Evolutionary conservation across 2,329 filamentous ascomycete species (phyloP).

Genomic region (Pseudocercospora fuligena): DNA sequence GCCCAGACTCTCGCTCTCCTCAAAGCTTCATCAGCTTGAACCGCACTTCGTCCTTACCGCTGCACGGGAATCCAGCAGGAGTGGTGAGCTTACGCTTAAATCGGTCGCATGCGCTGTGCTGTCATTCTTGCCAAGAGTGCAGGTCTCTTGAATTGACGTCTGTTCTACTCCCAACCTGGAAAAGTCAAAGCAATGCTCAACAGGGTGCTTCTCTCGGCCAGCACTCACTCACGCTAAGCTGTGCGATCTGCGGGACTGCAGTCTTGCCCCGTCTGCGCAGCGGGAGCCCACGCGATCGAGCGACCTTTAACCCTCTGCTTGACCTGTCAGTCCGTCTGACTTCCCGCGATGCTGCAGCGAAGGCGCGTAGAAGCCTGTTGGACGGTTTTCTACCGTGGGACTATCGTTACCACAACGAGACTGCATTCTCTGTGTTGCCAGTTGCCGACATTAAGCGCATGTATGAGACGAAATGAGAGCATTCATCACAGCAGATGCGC

Average conservation of each 20-base stretch:
- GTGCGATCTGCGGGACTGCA: not conserved
- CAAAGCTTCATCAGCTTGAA: not conserved
- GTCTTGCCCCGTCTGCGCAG: not conserved
- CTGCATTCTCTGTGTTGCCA: not conserved
- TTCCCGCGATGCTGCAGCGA: not conserved
- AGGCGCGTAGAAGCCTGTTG: not conserved
- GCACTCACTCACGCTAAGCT: not conserved
- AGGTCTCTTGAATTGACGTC: not conserved
- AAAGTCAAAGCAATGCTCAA: not conserved
- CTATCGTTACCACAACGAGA: not conserved
- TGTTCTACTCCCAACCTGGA: not conserved
- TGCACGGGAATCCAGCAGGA: not conserved
- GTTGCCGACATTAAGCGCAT: not conserved
- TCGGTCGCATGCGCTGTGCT: not conserved
- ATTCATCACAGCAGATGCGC: not conserved
- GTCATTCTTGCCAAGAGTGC: not conserved
- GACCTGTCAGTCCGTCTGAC: not conserved
- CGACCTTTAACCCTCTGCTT: not conserved
- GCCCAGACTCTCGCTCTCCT: conserved; percentile 9
- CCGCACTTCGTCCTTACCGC: not conserved
- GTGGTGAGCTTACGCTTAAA: not conserved
- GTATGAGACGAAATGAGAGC: not conserved
- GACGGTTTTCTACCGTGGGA: not conserved
- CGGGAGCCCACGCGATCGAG: conserved; percentile 12
- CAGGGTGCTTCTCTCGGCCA: not conserved